Base-by-base conservation (phyloP, 306 rosid genomes). In the Prunus padus region DNA sequence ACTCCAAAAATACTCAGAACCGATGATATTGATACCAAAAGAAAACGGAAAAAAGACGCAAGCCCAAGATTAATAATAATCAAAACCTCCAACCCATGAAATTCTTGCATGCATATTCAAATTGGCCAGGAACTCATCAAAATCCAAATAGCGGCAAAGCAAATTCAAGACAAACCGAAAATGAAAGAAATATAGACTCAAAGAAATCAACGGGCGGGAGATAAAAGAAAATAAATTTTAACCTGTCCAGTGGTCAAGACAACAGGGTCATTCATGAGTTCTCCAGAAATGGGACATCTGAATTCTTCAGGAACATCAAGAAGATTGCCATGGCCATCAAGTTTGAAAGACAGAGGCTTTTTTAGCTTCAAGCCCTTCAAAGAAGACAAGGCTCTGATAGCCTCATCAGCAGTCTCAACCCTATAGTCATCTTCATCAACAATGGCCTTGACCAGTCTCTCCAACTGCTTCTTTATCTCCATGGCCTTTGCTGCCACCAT, bases 221-320 rank as follows among this genome's bases (percentile, higher is more conserved):
- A 77, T 10, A 49, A 67, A 67, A 40, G n/a, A 19, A 8, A 33
- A 30, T 14, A 40, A 1, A 26, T n/a, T 3, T 52, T 20, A 50
- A 91, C 98, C 97, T 87, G 90, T 51, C 98, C 97, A 49, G 97
- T 87, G 72, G 86, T 82, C 76, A 90, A 81, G 75, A 91, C 74
- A 72, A 93, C 96, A 73, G 98, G 98, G 60, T 93, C 98, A 15
- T 33, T 63, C 96, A 93, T 93, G 81, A 93, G 83, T 50, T 85
- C 86, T 65, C 75, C 82, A 8, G 98, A 90, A 67, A 93, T 90
- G 74, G 98, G 97, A 51, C 98, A 93, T 19, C 86, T 87, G 60
- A 90, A 93, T 61, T 82, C 73, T 4, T 85, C 65, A 60, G 96
- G 98, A 64, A 79, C 68, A 65, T 28, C 11, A 30, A 64, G 76